Base-by-base conservation (phyloP, 352 stramenopile genomes). In the Phytophthora nicotianae region DNA sequence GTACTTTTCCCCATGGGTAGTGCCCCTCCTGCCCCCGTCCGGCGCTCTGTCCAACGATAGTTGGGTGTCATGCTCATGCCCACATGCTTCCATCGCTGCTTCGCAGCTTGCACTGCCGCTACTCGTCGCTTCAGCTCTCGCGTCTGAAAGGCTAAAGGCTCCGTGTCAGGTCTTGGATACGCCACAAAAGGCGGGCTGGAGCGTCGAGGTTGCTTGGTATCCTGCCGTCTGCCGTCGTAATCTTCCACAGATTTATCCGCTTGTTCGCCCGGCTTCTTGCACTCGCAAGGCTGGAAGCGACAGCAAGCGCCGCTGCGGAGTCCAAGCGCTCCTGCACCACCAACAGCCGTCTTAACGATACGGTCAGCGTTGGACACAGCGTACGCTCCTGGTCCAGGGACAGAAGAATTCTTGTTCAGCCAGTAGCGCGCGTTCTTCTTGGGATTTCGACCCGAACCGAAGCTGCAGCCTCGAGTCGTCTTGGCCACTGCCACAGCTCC, bases 321-420 rank as follows among this genome's bases (percentile, higher is more conserved):
- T 45, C 64, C 64, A 40, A 68, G 40, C 17, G 41, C 64, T 53
- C 64, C 64, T 23, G 33, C 42, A 40, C 51, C 40, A 53, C 47
- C 64, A 19, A 42, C 27, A 20, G 54, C 59, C 14, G 62, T 48
- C 24, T 70, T 74, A 8, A 64, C 40, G 41, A 75, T 23, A 16
- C 9, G 42, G 24, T 73, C 61, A 11, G 69, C 72, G 3, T 45
- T 68, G 11, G 70, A 49, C 6, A 63, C 47, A 38, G 29, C 57
- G 47, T 76, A 81, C 9, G 72, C 29, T 4, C 69, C 72, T 6
- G 72, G 65, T 11, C 68, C 72, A 59, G 66, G 64, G 19, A 13
- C 40, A 17, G 40, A 57, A 4, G 38, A 59, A 8, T 11, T 23
- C 24, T 24, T 60, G 37, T 9, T 48, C 19, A 61, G 16, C 52